Base-by-base conservation (phyloP, 2,329 filamentous ascomycete species). In the Lecanicillium sp. region DNA sequence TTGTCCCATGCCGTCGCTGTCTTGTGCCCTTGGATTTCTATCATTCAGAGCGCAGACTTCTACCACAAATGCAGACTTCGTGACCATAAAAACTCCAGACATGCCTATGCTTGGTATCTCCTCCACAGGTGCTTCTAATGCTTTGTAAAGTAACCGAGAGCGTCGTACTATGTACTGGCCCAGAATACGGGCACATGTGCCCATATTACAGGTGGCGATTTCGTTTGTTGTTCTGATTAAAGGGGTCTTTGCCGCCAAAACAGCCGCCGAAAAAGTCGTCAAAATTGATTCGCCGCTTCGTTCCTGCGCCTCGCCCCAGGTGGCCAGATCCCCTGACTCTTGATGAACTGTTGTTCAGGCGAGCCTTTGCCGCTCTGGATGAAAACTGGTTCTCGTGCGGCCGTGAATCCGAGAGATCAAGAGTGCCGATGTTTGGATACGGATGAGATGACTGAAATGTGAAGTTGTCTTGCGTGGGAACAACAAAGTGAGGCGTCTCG, bases 181-280 rank as follows among this genome's bases (percentile, higher is more conserved):
- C n/a, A n/a, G 22, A 25, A 25, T 25, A 25, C 6, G 11, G 22
- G 6, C 22, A 7, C 22, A 7, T 25, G 22, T 6, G 22, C 22
- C n/a, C 14, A 7, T 13, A 18, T 22, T 33, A 36, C 49, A 64
- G 41, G 56, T 77, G 72, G 37, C 74, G 64, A 38, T 60, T 66
- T 41, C 74, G 62, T 55, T 79, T 79, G 30, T 63, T 60, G 27
- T 59, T 58, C 20, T 61, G 62, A 12, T 68, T 66, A 46, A 72
- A 72, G 25, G 68, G 56, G 44, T 86, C 81, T 53, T 81, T 82
- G 31, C 74, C 74, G 43, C 72, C 72, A 36, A 84, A 57, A 46
- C 76, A 78, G 38, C 77, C 76, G 7, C 87, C 83, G 54, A 88
- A 88, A 39, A 87, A 79, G 52, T 89, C 84, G 17, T 78, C 76